Percentiles rank a stretch among this genome's conserved stretches.
phyloP scores from a whole-genome alignment of 2,329 filamentous ascomycete genomes.

The Ophioceras dolichostomum region DNA sequence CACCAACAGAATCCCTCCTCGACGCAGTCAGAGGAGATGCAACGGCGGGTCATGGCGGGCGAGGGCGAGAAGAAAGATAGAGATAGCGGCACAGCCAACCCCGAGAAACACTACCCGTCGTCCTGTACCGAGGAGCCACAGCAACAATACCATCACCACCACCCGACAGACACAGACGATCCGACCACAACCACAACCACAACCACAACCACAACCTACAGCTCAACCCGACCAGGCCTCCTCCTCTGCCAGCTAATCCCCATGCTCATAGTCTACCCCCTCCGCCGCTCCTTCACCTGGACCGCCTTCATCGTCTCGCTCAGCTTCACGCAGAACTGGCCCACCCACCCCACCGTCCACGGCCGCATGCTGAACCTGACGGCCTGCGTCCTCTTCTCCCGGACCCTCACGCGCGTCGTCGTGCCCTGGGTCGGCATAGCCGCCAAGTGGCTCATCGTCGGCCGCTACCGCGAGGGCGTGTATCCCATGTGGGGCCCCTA shows the following conservation, averaged over 20 bases:
- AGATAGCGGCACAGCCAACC: too few relatives aligned
- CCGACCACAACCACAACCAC: constrained; percentile 15
- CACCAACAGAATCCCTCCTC: too few relatives aligned
- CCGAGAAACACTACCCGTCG: too few relatives aligned
- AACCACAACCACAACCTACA: constrained; percentile 20
- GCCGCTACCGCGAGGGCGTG: constrained; percentile 36
- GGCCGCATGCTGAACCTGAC: constrained; percentile 37
- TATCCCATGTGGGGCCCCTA: constrained; percentile 49
- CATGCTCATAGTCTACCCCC: constrained; percentile 33
- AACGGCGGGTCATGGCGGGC: too few relatives aligned
- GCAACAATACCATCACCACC: too few relatives aligned
- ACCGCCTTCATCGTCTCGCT: constrained; percentile 36
- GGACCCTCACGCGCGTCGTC: constrained; percentile 22
- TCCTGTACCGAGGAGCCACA: too few relatives aligned
- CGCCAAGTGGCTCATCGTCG: constrained; percentile 42
- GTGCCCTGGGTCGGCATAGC: constrained; percentile 33
- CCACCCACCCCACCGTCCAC: constrained; percentile 23
- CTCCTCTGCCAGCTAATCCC: constrained; percentile 38
- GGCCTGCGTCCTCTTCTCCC: constrained; percentile 28
- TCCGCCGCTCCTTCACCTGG: constrained; percentile 38
- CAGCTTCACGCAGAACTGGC: constrained; percentile 23
- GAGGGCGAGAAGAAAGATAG: too few relatives aligned
- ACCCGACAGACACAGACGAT: constrained; percentile 25
- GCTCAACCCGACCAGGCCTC: constrained; percentile 35
- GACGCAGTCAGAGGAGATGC: too few relatives aligned